These are phyloP conservation scores for Tuber brumale DNA, from an alignment of 495 filamentous ascomycete species.

Conservation along the genomic window DNA sequence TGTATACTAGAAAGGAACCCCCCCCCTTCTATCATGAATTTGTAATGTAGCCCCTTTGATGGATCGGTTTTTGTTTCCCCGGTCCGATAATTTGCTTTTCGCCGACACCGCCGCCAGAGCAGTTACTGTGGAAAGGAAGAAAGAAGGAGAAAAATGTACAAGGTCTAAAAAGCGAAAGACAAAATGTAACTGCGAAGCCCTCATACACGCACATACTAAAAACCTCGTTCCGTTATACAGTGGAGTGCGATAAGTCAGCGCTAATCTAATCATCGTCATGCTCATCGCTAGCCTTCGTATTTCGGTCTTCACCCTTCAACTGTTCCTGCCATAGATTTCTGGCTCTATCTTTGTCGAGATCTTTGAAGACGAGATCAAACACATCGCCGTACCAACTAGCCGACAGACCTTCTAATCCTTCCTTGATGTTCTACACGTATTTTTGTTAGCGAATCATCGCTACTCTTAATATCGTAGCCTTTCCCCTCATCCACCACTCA, in stretches of 20 bases:
- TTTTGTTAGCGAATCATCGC: too few species aligned
- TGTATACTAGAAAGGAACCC: background rate
- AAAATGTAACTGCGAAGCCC: background rate
- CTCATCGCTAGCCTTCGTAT: conserved; percentile 42
- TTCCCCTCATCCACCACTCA: conserved; percentile 14
- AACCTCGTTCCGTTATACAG: background rate
- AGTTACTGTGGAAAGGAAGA: background rate
- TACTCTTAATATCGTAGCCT: too few species aligned
- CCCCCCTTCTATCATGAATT: background rate
- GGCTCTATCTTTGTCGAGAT: conserved; percentile 65
- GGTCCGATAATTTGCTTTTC: background rate
- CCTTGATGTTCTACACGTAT: conserved; percentile 83
- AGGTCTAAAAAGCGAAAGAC: background rate
- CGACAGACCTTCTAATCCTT: conserved; percentile 82
- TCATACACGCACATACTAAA: background rate
- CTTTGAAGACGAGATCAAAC: conserved; percentile 81
- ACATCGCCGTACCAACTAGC: conserved; percentile 92
- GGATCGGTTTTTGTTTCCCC: background rate
- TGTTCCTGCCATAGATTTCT: conserved; percentile 68
- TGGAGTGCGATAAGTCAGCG: background rate
- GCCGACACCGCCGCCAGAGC: background rate
- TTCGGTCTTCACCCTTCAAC: conserved; percentile 54
- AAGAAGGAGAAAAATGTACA: background rate
- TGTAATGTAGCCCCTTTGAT: background rate
- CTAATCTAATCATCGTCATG: conserved; percentile 37